Base-by-base conservation (phyloP, 495 filamentous ascomycete genomes). In the Aspergillus homomorphus region DNA sequence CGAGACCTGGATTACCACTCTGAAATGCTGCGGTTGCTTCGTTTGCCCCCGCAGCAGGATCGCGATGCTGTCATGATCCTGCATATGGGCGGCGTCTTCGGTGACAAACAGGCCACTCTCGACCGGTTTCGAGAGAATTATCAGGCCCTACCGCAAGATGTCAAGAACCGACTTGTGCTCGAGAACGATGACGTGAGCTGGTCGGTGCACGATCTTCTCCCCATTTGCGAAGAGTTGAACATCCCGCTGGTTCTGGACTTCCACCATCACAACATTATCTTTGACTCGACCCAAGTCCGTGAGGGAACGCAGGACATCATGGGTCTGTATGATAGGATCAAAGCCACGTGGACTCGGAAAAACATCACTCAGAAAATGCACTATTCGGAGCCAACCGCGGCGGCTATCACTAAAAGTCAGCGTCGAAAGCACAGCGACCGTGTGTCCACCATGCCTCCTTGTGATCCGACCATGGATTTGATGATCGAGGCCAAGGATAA, bases 401-500 rank as follows among this genome's bases (percentile, higher is more conserved):
- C 83, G 3, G 90, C 92, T 4, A 83, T 96, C 60, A 96, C 91
- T 0, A 80, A 78, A 0, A 73, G 84, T 4, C 87, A 94, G 62
- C 78, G 92, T 16, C 78, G 92, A 38, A 96, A 96, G 70, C 93
- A 97, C 66, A 89, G 84, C 46, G 85, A 89, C 0, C 80, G 92
- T 7, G 90, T 94, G 3, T 70, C 75, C 30, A 89, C 84, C 0
- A 71, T 98, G 16, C 93, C 93, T 14, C 93, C 93, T 0, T 96
- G 92, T 62, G 75, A 85, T 1, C 75, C 83, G 5, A 84, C 85
- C 7, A 93, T 95, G 88, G 94, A 96, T 67, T 77, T 97, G 14
- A 98, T 97, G 94, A 96, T 97, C 57, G 94, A 98, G 75, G 94
- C 94, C 18, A 98, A 97, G 66, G 92, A 96, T 65, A 98, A 97